Evolutionary conservation across 768 basidiomycete species (phyloP).

Genomic region (Psilocybe cyanescens): DNA sequence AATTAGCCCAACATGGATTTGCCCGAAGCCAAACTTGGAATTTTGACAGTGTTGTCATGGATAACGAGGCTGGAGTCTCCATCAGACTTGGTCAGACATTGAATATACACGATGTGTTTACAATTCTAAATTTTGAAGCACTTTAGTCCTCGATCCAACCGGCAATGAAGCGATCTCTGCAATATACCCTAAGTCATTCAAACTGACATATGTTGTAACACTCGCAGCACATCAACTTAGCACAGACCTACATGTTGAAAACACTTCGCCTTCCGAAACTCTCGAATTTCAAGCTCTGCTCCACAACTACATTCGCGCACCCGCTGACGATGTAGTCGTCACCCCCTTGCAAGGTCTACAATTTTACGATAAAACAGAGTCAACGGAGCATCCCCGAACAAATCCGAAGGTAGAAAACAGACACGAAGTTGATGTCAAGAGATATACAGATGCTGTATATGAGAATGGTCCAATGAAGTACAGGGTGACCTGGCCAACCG

Average conservation of each 20-base stretch:
- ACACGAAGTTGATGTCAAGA: constrained; percentile 65
- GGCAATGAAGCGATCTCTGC: constrained; percentile 55
- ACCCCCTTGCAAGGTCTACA: constrained; percentile 62
- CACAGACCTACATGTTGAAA: constrained; percentile 82
- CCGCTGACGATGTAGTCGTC: constrained; percentile 61
- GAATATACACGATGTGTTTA: not conserved
- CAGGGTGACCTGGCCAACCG: constrained; percentile 61
- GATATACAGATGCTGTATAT: constrained; percentile 78
- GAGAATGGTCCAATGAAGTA: constrained; percentile 63
- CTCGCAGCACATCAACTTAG: constrained; percentile 73
- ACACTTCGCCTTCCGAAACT: constrained; percentile 53
- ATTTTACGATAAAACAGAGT: constrained; percentile 85
- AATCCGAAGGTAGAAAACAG: constrained; percentile 61
- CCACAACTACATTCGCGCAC: constrained; percentile 85
- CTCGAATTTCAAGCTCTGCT: constrained; percentile 93
- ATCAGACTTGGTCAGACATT: constrained; percentile 69
- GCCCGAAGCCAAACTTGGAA: constrained; percentile 81
- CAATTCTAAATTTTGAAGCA: not conserved
- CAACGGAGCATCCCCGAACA: constrained; percentile 50
- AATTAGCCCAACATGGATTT: constrained; percentile 89
- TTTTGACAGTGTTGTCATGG: constrained; percentile 63
- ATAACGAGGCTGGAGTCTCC: constrained; percentile 74
- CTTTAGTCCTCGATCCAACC: constrained; percentile 65
- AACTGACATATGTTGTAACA: constrained; percentile 81
- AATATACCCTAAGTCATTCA: constrained; percentile 67